Conservation (phyloP, 768 basidiomycete species). For the Favolaschia claudopus region DNA sequence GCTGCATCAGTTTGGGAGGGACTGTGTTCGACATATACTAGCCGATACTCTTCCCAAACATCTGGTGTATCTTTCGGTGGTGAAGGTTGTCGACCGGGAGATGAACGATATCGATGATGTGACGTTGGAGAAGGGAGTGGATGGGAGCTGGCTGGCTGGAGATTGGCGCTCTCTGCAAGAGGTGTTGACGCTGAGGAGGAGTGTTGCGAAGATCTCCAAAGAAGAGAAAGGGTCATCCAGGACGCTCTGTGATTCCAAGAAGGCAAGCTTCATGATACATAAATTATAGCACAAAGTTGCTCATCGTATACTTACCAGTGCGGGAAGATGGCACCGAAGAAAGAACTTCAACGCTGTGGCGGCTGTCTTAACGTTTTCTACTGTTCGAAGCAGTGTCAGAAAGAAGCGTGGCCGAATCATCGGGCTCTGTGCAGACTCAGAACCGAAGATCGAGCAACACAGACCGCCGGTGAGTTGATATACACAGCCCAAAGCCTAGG, state of each 20-base stretch:
- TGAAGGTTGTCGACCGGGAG: slow-evolving; percentile 17
- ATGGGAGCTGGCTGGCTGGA: neutral
- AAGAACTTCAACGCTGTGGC: slow-evolving; percentile 8
- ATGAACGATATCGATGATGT: neutral
- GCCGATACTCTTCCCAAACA: slow-evolving; percentile 8
- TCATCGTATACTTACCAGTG: slow-evolving; percentile 4
- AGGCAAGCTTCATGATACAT: neutral
- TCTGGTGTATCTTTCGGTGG: slow-evolving; percentile 13
- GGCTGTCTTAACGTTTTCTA: slow-evolving; percentile 19
- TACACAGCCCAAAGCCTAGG: no score
- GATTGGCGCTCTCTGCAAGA: slow-evolving; percentile 9
- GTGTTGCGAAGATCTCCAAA: slow-evolving; percentile 8
- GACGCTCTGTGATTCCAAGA: neutral
- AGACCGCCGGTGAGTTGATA: no score
- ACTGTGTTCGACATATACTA: slow-evolving; percentile 3
- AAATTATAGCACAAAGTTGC: neutral
- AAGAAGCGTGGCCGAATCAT: slow-evolving; percentile 17
- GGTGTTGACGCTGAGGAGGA: neutral
- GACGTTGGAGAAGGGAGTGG: neutral
- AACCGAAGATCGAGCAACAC: neutral
- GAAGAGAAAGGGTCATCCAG: neutral
- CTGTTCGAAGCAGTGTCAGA: slow-evolving; percentile 21
- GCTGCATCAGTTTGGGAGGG: neutral
- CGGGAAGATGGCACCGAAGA: neutral
- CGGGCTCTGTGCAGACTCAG: slow-evolving; percentile 9